phyloP scores from a whole-genome alignment of 345 rosid species.

The Pistacia atlantica region DNA sequence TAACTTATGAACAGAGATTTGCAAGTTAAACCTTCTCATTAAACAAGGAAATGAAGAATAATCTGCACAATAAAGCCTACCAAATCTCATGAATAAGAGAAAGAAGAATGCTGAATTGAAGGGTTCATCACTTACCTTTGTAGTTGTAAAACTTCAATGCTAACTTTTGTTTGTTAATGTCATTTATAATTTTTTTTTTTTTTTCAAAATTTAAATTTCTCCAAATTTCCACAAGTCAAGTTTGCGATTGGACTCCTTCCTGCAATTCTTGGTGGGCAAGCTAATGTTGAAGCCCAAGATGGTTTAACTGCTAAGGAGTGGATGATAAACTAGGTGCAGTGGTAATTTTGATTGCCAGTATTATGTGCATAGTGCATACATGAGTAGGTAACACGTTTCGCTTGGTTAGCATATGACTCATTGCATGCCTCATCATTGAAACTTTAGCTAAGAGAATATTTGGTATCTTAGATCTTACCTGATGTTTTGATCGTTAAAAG shows the following conservation, averaged over 20 bases:
- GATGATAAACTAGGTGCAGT: conserved; percentile 81
- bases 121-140: too few species aligned
- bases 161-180: too few species aligned
- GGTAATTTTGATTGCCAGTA: background rate
- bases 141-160: too few species aligned
- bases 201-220: too few species aligned
- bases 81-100: too few species aligned
- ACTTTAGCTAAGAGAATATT: background rate
- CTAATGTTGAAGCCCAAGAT: conserved; percentile 96
- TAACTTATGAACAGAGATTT: too few species aligned
- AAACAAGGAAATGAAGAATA: too few species aligned
- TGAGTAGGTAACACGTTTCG: background rate
- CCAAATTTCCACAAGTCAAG: conserved; percentile 37
- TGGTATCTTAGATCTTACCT: background rate
- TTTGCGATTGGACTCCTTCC: conserved; percentile 96
- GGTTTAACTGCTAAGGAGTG: conserved; percentile 79
- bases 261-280: conserved; percentile 90
- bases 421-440: background rate
- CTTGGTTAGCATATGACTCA: background rate
- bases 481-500: conserved; percentile 4
- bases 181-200: too few species aligned
- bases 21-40: too few species aligned
- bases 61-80: too few species aligned
- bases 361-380: background rate
- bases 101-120: too few species aligned